Conservation (phyloP, 192 early-diverging fungal species). For the Pilobolus umbonatus region DNA sequence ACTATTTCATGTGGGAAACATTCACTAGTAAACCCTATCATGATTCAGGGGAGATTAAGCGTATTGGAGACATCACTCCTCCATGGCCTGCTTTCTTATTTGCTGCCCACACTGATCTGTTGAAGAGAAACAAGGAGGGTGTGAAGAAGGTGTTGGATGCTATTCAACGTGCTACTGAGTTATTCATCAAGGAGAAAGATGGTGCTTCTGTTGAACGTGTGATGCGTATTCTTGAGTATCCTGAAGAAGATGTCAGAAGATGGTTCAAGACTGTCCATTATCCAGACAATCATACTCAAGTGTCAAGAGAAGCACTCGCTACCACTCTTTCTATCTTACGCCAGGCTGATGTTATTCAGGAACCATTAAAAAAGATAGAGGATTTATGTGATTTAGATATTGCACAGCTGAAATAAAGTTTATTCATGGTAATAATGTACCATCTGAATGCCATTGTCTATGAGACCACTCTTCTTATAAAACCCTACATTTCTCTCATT, state of each 20-base stretch:
- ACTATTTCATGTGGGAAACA: constrained; percentile 89
- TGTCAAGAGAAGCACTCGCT: constrained; percentile 40
- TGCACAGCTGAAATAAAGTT: constrained; percentile 3
- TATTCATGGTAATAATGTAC: constrained; percentile 41
- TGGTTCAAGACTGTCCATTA: constrained; percentile 65
- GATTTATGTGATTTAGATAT: constrained; percentile 6
- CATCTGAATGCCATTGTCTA: constrained; percentile 73
- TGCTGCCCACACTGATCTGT: constrained; percentile 51
- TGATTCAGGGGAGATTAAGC: constrained; percentile 58
- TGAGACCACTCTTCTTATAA: constrained; percentile 88
- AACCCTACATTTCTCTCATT: constrained; percentile 76
- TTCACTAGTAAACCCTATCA: constrained; percentile 90
- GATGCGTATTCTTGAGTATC: constrained; percentile 45
- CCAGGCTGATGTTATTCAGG: constrained; percentile 52
- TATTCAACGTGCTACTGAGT: constrained; percentile 36
- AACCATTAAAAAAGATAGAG: constrained; percentile 29
- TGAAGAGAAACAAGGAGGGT: constrained; percentile 23
- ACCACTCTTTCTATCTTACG: constrained; percentile 45
- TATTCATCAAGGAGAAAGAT: constrained; percentile 43
- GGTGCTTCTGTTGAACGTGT: constrained; percentile 46
- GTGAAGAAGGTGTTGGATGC: constrained; percentile 31
- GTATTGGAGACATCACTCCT: constrained; percentile 74
- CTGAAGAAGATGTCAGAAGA: constrained; percentile 50
- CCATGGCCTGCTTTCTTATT: constrained; percentile 89
- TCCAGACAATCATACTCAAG: constrained; percentile 35